These are phyloP conservation scores for Mycena vulgaris DNA, from an alignment of 768 basidiomycete species.

Conservation along the genomic window DNA sequence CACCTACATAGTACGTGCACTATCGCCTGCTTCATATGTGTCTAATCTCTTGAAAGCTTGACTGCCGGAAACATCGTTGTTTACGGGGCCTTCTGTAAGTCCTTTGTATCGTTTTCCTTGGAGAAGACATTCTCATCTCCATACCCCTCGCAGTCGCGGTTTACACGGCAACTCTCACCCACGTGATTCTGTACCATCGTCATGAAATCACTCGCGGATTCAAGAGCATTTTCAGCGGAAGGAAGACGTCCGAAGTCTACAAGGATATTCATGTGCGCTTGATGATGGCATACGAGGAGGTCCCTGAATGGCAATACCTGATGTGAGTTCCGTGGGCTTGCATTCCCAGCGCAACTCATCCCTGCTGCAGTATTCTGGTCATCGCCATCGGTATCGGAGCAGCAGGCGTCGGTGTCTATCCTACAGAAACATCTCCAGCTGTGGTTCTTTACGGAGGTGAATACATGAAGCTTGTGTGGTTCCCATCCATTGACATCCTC, in stretches of 20 bases:
- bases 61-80: slow-evolving; percentile 49
- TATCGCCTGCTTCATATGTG: not conserved
- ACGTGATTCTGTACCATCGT: slow-evolving; percentile 60
- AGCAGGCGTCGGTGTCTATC: slow-evolving; percentile 47
- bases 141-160: slow-evolving; percentile 38
- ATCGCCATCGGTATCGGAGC: slow-evolving; percentile 49
- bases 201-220: slow-evolving; percentile 52
- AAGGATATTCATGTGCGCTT: slow-evolving; percentile 60
- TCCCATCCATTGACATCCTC: not conserved
- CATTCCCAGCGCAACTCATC: not conserved
- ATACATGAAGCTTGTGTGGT: no score
- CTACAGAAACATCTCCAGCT: slow-evolving; percentile 52
- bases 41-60: no score
- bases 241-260: slow-evolving; percentile 45
- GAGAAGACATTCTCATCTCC: no score
- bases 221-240: slow-evolving; percentile 43
- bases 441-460: slow-evolving; percentile 43
- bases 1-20: slow-evolving; percentile 17
- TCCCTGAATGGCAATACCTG: slow-evolving; percentile 63
- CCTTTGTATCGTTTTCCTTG: no score
- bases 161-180: slow-evolving; percentile 54
- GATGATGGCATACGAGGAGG: slow-evolving; percentile 56
- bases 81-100: slow-evolving; percentile 42
- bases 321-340: slow-evolving; percentile 31
- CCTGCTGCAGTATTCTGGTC: slow-evolving; percentile 42